These are phyloP conservation scores for Cadophora luteo-olivacea DNA, from an alignment of 2,329 filamentous ascomycete genomes.

Conservation along the genomic window DNA sequence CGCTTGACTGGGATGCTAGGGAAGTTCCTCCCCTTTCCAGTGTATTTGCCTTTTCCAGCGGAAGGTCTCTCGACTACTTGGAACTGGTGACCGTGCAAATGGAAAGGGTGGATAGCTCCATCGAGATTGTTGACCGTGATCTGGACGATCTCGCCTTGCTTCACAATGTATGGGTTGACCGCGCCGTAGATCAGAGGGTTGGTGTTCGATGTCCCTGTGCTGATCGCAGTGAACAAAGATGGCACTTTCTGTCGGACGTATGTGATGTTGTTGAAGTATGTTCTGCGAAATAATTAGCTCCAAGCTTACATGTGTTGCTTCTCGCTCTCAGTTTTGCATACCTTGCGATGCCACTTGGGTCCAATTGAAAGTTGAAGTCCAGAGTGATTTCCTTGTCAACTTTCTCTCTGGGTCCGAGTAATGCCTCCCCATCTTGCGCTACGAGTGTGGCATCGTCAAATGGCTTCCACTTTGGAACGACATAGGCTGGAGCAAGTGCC, in stretches of 20 bases:
- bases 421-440: slow-evolving; percentile 51
- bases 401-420: slow-evolving; percentile 21
- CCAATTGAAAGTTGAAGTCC: slow-evolving; percentile 34
- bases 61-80: slow-evolving; percentile 40
- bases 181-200: slow-evolving; percentile 67
- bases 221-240: slow-evolving; percentile 77
- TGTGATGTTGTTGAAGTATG: slow-evolving; percentile 77
- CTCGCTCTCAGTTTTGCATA: slow-evolving; percentile 2
- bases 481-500: slow-evolving; percentile 54
- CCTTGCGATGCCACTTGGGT: slow-evolving; percentile 30
- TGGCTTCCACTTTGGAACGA: slow-evolving; percentile 65
- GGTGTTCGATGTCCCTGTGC: slow-evolving; percentile 51
- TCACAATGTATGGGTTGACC: slow-evolving; percentile 69
- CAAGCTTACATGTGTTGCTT: not conserved
- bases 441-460: slow-evolving; percentile 74
- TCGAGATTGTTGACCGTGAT: slow-evolving; percentile 58
- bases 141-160: slow-evolving; percentile 66
- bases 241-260: slow-evolving; percentile 80
- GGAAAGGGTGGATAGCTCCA: slow-evolving; percentile 54
- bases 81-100: slow-evolving; percentile 63
- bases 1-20: slow-evolving; percentile 55
- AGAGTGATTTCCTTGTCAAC: slow-evolving; percentile 29
- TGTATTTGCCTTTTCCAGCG: slow-evolving; percentile 15
- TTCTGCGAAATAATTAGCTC: slow-evolving; percentile 34
- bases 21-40: slow-evolving; percentile 20